phyloP scores from a whole-genome alignment of 257 asterid genomes.

The Rauvolfia tetraphylla region DNA sequence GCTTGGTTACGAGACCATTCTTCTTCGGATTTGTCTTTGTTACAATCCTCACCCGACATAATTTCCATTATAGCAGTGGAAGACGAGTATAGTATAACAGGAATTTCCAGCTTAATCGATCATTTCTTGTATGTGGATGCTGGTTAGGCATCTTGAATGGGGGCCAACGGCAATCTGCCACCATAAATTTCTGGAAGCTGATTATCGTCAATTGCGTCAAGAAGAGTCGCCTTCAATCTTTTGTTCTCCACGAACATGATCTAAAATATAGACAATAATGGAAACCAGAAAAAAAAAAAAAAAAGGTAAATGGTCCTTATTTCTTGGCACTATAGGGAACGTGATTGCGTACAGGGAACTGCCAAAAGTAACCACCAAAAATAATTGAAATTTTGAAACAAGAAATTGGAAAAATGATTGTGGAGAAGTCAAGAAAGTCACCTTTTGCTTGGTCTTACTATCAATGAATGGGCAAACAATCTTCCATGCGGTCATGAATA shows the following conservation, averaged over 20 bases:
- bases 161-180: constrained; percentile 69
- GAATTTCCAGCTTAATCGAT: too few relatives aligned
- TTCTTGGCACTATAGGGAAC: neutral
- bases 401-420: too few relatives aligned
- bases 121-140: neutral
- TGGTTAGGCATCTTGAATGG: constrained; percentile 48
- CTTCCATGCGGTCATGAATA: constrained; percentile 70
- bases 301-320: neutral
- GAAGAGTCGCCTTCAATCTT: constrained; percentile 43
- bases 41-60: too few relatives aligned
- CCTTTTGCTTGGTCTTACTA: constrained; percentile 72
- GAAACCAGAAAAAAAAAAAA: neutral
- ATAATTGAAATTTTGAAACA: neutral
- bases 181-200: constrained; percentile 82
- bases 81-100: too few relatives aligned
- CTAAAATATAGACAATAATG: constrained; percentile 22
- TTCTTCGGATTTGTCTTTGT: neutral
- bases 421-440: constrained; percentile 10
- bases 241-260: constrained; percentile 66
- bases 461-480: constrained; percentile 70
- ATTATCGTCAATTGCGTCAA: constrained; percentile 62
- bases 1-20: neutral
- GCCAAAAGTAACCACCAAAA: neutral
- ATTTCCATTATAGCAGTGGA: too few relatives aligned
- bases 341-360: neutral